phyloP scores from a whole-genome alignment of 2,329 filamentous ascomycete genomes.

The Dactylellina sp. region DNA sequence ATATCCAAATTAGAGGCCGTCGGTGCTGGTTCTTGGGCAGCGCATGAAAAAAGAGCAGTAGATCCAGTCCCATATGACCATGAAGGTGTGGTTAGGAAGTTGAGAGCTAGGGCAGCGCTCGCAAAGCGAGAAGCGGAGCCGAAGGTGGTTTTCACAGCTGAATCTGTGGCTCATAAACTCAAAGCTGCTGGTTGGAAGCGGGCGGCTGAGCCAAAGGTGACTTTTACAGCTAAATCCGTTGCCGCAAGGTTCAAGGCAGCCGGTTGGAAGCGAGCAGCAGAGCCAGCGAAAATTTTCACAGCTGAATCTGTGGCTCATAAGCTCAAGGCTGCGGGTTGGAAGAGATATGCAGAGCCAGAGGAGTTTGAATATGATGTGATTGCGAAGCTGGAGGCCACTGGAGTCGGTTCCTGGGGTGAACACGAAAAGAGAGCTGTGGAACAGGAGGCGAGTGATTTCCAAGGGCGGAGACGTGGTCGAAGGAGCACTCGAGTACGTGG shows the following conservation, averaged over 20 bases:
- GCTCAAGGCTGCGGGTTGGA: not conserved
- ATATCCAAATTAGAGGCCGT: not conserved
- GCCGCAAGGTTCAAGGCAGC: not conserved
- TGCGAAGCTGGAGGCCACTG: not conserved
- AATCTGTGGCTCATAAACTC: not conserved
- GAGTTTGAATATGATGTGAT: not conserved
- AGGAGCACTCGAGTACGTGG: not conserved
- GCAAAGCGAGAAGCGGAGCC: not conserved
- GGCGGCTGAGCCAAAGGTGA: not conserved
- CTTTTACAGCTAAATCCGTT: not conserved
- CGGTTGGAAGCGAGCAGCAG: not conserved
- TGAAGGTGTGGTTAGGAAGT: not conserved
- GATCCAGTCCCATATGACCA: not conserved
- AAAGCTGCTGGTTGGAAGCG: conserved; percentile 2
- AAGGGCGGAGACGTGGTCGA: not conserved
- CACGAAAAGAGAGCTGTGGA: not conserved
- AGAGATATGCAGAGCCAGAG: not conserved
- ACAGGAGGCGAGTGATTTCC: not conserved
- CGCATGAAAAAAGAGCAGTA: not conserved
- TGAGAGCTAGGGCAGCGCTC: not conserved
- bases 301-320: too few species aligned
- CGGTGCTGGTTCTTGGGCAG: not conserved
- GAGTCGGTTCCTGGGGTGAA: not conserved
- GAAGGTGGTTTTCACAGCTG: not conserved
- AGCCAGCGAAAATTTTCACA: not conserved